Percentiles rank a stretch among this genome's conserved stretches.
Evolutionary conservation across 2,329 filamentous ascomycete species (phyloP).

Genomic region (Verticillium klebahnii): DNA sequence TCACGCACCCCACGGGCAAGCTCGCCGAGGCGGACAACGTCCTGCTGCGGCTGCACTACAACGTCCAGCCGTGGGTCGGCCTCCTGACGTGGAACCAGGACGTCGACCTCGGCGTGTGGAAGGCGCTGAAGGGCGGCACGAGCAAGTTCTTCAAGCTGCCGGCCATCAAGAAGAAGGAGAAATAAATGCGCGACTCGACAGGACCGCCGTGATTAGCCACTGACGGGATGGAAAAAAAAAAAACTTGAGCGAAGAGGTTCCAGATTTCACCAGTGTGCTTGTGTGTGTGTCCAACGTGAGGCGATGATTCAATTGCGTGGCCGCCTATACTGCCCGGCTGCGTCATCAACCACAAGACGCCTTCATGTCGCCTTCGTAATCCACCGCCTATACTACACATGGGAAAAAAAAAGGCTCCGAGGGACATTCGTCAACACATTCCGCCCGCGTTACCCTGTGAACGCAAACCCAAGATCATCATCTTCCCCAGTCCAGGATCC

Average conservation of each 20-base stretch:
- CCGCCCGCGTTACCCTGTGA: no score
- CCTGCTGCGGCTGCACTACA: slow-evolving; percentile 81
- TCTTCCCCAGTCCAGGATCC: no score
- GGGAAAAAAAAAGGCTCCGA: no score
- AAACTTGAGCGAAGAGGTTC: background rate
- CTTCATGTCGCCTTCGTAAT: no score
- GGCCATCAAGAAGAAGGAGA: slow-evolving; percentile 55
- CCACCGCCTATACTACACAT: no score
- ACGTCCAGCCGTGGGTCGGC: slow-evolving; percentile 96
- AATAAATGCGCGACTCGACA: background rate
- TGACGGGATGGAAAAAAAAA: background rate
- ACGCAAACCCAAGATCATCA: no score
- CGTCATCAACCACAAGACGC: no score
- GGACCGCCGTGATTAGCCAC: slow-evolving; percentile 13
- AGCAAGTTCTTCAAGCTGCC: slow-evolving; percentile 64
- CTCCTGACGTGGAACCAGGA: slow-evolving; percentile 74
- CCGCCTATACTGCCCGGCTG: no score
- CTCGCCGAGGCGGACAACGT: slow-evolving; percentile 72
- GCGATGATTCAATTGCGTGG: no score
- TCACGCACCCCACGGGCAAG: slow-evolving; percentile 81
- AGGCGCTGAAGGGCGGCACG: slow-evolving; percentile 57
- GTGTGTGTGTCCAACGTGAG: no score
- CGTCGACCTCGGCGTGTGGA: slow-evolving; percentile 56
- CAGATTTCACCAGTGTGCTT: no score
- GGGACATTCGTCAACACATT: no score